These are phyloP conservation scores for Solanum lycopersicoides DNA, from an alignment of 257 asterid genomes.

Conservation along the genomic window DNA sequence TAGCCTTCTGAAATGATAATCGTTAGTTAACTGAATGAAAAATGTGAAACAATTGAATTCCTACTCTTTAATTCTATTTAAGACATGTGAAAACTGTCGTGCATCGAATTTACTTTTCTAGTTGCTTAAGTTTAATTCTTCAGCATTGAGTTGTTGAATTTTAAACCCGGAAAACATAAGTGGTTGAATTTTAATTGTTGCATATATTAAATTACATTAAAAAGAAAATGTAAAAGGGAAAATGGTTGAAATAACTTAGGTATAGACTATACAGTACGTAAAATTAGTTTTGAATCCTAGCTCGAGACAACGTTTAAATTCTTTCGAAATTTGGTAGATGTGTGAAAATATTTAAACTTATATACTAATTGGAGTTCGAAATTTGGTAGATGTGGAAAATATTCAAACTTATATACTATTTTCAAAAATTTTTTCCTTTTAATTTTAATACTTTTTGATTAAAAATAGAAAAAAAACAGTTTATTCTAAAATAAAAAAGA, in stretches of 20 bases:
- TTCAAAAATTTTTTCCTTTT: no score
- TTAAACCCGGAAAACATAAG: neutral
- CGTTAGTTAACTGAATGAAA: no score
- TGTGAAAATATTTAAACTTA: neutral
- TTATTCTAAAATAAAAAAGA: no score
- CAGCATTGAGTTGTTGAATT: neutral
- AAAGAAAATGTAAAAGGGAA: conserved; percentile 2
- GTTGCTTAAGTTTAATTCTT: conserved; percentile 4
- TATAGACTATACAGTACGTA: no score
- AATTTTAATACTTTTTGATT: no score
- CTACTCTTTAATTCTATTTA: neutral
- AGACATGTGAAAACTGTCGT: neutral
- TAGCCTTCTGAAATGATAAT: no score
- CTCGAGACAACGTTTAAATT: neutral
- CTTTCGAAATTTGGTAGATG: neutral
- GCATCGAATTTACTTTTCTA: neutral
- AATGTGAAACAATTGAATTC: neutral
- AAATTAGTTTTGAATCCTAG: neutral
- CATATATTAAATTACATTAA: neutral
- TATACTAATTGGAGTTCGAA: no score
- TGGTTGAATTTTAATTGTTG: neutral
- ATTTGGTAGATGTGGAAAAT: neutral
- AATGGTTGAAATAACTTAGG: neutral
- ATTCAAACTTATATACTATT: no score
- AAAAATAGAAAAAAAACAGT: no score